Base-by-base conservation (phyloP, 306 rosid genomes). In the Glycyrrhiza uralensis region DNA sequence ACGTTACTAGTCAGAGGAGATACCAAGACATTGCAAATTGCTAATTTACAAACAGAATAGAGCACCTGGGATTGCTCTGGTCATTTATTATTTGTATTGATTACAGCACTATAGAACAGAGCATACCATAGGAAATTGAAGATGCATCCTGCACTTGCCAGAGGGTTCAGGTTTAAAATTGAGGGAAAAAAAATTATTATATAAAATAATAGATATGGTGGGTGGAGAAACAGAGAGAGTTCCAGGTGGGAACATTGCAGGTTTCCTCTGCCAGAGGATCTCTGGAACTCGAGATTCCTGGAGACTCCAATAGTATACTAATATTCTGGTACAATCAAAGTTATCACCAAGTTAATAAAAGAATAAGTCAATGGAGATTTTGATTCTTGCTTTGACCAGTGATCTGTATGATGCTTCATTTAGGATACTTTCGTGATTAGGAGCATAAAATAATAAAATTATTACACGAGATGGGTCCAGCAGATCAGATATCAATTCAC, bases 251-350 rank as follows among this genome's bases (percentile, higher is more conserved):
- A 45, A 29, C 55, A 59, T 69, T 26, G 56, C 71, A 60, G 66
- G 58, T 71, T 71, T 69, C 42, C 35, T 35, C 65, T 69, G 39
- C 17, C 66, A 77, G 65, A 50, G 69, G 76, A 82, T 63, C 81
- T 29, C 78, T 58, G 55, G 67, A 66, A 78, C 76, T 38, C 12
- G 57, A 74, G 81, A 67, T 61, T 67, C 85, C 59, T 51, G 61
- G 46, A 69, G 56, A 51, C n/a, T 62, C 67, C 66, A 76, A 32
- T 64, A 60, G 19, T 46, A 49, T 32, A 54, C 38, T 71, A 61
- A 58, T 83, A 36, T 80, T 61, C 42, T 39, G 26, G 77, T 80
- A 76, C 84, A 71, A 81, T 84, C 75, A 76, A 81, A 75, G 83
- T 83, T 75, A 64, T 75, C 79, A 75, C 59, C 66, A 19, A 71